A percentile compares a stretch with the other conserved stretches of the same genome.
Evolutionary conservation across 768 basidiomycete genomes (phyloP).

Genomic region (Leucosporidium creatinivorum): DNA sequence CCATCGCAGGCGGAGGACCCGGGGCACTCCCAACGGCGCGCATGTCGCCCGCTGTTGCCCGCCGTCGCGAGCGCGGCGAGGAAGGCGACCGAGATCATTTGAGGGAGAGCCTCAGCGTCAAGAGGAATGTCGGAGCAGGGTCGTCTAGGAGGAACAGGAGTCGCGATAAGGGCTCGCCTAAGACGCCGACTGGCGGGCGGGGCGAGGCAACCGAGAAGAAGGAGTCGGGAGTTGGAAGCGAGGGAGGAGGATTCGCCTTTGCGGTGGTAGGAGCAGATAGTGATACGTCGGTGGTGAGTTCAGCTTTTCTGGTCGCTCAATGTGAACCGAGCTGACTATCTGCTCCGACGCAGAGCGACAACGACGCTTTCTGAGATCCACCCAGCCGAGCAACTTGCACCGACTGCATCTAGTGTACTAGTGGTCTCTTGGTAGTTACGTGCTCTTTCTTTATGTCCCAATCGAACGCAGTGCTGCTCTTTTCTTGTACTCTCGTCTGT

Average conservation of each 20-base stretch:
- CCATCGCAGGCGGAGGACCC: not conserved
- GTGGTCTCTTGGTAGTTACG: too few relatives aligned
- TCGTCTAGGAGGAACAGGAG: too few relatives aligned
- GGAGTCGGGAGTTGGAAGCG: not conserved
- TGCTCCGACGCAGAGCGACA: not conserved
- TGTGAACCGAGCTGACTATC: not conserved
- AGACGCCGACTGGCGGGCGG: too few relatives aligned
- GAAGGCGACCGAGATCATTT: conserved; percentile 3
- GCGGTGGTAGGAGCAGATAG: conserved; percentile 24
- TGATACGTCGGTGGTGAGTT: conserved; percentile 15
- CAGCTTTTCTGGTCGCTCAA: not conserved
- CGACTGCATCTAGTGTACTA: too few relatives aligned
- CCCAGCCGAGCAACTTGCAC: too few relatives aligned
- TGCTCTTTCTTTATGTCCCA: too few relatives aligned
- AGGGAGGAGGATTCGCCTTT: conserved; percentile 9
- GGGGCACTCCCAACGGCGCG: not conserved
- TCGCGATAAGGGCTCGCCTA: too few relatives aligned
- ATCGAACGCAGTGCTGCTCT: too few relatives aligned
- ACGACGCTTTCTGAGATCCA: not conserved
- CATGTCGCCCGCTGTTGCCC: not conserved
- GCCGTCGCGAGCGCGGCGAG: conserved; percentile 6
- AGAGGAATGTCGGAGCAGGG: not conserved
- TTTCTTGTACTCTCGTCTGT: too few relatives aligned
- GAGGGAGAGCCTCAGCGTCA: not conserved
- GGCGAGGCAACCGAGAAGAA: not conserved